Conservation (phyloP, 2,329 filamentous ascomycete species). For the Penicillium sp. region DNA sequence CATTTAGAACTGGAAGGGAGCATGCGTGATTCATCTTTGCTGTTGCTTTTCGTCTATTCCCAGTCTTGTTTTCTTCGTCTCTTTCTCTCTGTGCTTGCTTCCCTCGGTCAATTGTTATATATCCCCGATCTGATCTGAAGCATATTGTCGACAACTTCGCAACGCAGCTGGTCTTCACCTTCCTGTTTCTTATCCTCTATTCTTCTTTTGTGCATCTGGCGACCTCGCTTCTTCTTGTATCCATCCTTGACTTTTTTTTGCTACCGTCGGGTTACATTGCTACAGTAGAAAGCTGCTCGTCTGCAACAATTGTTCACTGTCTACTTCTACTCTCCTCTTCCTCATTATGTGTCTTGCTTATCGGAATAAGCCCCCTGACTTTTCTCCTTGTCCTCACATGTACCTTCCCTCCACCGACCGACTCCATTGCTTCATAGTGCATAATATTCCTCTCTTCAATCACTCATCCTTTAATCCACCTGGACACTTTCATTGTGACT, state of each 20-base stretch:
- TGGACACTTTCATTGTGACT: constrained; percentile 15
- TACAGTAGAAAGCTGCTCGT: not conserved
- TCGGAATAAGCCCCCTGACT: constrained; percentile 7
- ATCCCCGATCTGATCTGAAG: constrained; percentile 35
- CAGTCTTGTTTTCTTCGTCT: constrained; percentile 15
- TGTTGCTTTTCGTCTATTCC: constrained; percentile 20
- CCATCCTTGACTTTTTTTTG: not conserved
- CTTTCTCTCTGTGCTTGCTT: constrained; percentile 18
- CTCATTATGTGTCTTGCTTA: not conserved
- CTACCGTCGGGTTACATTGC: not conserved
- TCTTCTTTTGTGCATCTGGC: constrained; percentile 17
- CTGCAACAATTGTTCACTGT: not conserved
- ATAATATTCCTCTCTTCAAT: not conserved
- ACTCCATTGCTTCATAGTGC: not conserved
- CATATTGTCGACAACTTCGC: constrained; percentile 25
- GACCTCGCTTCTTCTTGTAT: not conserved
- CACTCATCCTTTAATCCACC: not conserved
- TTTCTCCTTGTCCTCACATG: constrained; percentile 7
- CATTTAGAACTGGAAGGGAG: constrained; percentile 34
- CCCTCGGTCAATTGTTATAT: constrained; percentile 27
- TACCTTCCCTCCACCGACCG: constrained; percentile 4
- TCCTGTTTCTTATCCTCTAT: constrained; percentile 22
- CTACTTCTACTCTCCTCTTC: not conserved
- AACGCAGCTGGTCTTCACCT: constrained; percentile 22
- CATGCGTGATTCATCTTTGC: constrained; percentile 25